A percentile compares a stretch with the other conserved stretches of the same genome.
Conservation (phyloP, 1,139 yeast genomes). For the Casaregolazyma suthepensis region DNA sequence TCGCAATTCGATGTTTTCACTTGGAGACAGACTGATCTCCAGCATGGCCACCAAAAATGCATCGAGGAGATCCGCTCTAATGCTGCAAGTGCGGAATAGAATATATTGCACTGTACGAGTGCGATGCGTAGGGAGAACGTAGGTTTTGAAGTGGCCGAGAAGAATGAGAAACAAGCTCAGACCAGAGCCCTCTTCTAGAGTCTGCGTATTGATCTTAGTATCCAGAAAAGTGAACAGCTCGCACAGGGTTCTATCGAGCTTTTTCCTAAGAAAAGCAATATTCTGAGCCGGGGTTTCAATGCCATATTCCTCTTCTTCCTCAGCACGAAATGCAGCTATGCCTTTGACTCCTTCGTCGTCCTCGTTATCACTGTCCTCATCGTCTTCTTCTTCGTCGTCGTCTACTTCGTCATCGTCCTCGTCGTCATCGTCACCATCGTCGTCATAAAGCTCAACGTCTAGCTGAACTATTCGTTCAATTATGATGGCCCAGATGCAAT, state of each 20-base stretch:
- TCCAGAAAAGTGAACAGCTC: conserved; percentile 49
- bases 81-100: conserved; percentile 75
- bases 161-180: conserved; percentile 71
- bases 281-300: conserved; percentile 26
- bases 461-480: conserved; percentile 76
- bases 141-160: conserved; percentile 70
- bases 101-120: conserved; percentile 86
- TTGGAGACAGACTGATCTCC: conserved; percentile 69
- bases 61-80: conserved; percentile 76
- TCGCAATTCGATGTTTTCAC: conserved; percentile 65
- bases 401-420: conserved; percentile 60
- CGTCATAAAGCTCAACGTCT: conserved; percentile 92
- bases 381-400: conserved; percentile 41
- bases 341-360: conserved; percentile 21
- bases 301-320: conserved; percentile 34
- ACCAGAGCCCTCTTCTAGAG: conserved; percentile 56
- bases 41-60: conserved; percentile 76
- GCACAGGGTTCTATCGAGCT: conserved; percentile 63
- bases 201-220: conserved; percentile 45
- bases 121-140: conserved; percentile 85
- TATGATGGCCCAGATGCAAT: conserved; percentile 71
- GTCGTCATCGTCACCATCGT: conserved; percentile 78
- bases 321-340: conserved; percentile 21
- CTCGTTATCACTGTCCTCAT: conserved; percentile 33
- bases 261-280: conserved; percentile 32